phyloP scores from a whole-genome alignment of 495 filamentous ascomycete species.

The Lophium mytilinum region DNA sequence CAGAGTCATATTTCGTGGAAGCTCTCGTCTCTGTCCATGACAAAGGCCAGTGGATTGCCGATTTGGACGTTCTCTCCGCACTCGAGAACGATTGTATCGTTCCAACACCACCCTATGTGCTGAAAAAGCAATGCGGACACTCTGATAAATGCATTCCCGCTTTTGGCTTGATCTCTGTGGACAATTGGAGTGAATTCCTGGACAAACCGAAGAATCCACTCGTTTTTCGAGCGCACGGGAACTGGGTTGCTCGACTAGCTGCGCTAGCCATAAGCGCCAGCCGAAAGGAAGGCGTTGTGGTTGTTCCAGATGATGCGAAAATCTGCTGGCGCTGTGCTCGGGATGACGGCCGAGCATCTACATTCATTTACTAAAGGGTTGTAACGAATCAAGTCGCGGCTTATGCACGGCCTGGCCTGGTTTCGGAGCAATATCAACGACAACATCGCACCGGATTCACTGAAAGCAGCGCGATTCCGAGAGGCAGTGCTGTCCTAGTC shows the following conservation, averaged over 20 bases:
- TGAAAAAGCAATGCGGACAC: background rate
- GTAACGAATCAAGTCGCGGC: too few relatives aligned
- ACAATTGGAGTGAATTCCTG: background rate
- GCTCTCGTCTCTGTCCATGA: slow-evolving; percentile 31
- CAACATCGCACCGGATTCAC: too few relatives aligned
- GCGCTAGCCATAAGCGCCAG: too few relatives aligned
- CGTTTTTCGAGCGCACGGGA: background rate
- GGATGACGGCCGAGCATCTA: too few relatives aligned
- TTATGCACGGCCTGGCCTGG: too few relatives aligned
- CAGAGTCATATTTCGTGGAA: slow-evolving; percentile 29
- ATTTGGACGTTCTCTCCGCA: slow-evolving; percentile 35
- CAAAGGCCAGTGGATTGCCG: slow-evolving; percentile 33
- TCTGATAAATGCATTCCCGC: background rate
- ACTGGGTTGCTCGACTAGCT: background rate
- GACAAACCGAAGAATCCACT: background rate
- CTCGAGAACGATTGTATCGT: slow-evolving; percentile 2
- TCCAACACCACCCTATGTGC: background rate
- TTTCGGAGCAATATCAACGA: too few relatives aligned
- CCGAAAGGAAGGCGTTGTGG: too few relatives aligned
- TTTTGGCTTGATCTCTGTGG: background rate
- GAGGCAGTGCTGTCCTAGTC: too few relatives aligned
- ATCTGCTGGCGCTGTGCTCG: too few relatives aligned
- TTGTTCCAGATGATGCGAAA: too few relatives aligned
- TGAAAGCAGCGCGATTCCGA: too few relatives aligned
- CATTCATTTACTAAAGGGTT: too few relatives aligned